Evolutionary conservation across 2,329 filamentous ascomycete genomes (phyloP).

Genomic region (Phoma sp.): DNA sequence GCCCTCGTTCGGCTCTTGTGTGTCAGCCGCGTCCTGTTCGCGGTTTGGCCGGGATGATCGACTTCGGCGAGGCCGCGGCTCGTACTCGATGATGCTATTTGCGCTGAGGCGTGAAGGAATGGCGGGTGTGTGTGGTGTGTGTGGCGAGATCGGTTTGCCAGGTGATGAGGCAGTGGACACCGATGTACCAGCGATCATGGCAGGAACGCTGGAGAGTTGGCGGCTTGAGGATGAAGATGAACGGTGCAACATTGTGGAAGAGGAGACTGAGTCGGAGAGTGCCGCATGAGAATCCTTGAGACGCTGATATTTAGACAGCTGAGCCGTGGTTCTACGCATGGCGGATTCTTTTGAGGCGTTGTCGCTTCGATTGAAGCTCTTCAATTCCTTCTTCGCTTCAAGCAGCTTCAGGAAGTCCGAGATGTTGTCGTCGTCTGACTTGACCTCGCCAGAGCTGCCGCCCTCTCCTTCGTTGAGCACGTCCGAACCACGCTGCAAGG

Average conservation of each 20-base stretch:
- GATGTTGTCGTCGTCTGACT: constrained; percentile 89
- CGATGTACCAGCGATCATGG: constrained; percentile 69
- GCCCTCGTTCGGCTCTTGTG: constrained; percentile 37
- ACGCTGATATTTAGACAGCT: constrained; percentile 82
- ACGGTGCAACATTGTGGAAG: constrained; percentile 82
- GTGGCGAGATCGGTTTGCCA: constrained; percentile 84
- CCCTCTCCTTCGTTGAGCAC: constrained; percentile 74
- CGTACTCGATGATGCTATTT: constrained; percentile 81
- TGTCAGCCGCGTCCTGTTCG: constrained; percentile 36
- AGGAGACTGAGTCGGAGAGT: constrained; percentile 91
- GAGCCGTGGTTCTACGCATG: constrained; percentile 77
- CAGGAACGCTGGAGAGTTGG: constrained; percentile 70
- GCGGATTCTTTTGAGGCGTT: constrained; percentile 67
- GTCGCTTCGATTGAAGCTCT: constrained; percentile 75
- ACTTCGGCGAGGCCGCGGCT: constrained; percentile 45
- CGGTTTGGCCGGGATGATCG: constrained; percentile 42
- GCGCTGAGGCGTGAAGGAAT: constrained; percentile 93
- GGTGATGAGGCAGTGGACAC: constrained; percentile 88
- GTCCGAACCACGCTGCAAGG: constrained; percentile 76
- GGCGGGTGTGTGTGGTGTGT: constrained; percentile 90
- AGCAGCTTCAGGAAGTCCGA: constrained; percentile 90
- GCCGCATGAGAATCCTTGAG: constrained; percentile 90
- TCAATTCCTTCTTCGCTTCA: constrained; percentile 85
- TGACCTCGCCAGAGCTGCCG: constrained; percentile 69
- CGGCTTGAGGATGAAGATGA: constrained; percentile 81